Evolutionary conservation across 202 grass and related monocot genomes (phyloP), one percentile per base, ranked within the genome.

Genomic region (Alloteropsis angusta): DNA sequence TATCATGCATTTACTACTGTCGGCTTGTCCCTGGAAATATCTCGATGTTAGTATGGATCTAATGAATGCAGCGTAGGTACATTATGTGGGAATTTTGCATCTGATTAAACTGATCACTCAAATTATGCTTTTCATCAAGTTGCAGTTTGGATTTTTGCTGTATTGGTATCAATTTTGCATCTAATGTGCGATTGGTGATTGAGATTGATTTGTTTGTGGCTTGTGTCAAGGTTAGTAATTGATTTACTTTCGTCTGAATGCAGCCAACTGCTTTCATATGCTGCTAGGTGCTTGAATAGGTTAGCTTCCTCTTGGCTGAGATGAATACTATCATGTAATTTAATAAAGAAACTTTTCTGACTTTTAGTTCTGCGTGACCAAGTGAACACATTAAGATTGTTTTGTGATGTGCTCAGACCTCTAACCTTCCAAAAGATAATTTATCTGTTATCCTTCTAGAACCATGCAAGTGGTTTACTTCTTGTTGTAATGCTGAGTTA

Each of bases 1-100:
- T 79, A 34, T 78, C 53, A 53, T 9, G 7, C 7, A 55, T 21
- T 55, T 17, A 26, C 21, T 58, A 45, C 17, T 57, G 19, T 37
- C 34, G 41, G 70, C n/a, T 56, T 73, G 50, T 49, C 46, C 5
- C 15, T 56, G 50, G 10, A 1, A 50, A 21, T 65, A 13, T 78
- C 46, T 45, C 59, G 32, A 64, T 78, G 60, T 19, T 67, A 56
- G 62, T 79, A 68, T 68, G 76, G 62, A 68, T 68, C 76, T 42
- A 57, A 67, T 56, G 36, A 57, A 79, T 56, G 36, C 55, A 45
- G 49, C 62, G n/a, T 78, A 42, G 34, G 67, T 35, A 30, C n/a
- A 26, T 65, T 14, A 17, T 53, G 46, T 52, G n/a, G 8, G n/a
- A 2, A 26, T 65, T 65, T 26, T 63, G 19, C 32, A 11, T 18